A percentile compares a stretch with the other conserved stretches of the same genome.
These are phyloP conservation scores for Candida succiphila DNA, from an alignment of 805 yeast species.

Conservation along the genomic window DNA sequence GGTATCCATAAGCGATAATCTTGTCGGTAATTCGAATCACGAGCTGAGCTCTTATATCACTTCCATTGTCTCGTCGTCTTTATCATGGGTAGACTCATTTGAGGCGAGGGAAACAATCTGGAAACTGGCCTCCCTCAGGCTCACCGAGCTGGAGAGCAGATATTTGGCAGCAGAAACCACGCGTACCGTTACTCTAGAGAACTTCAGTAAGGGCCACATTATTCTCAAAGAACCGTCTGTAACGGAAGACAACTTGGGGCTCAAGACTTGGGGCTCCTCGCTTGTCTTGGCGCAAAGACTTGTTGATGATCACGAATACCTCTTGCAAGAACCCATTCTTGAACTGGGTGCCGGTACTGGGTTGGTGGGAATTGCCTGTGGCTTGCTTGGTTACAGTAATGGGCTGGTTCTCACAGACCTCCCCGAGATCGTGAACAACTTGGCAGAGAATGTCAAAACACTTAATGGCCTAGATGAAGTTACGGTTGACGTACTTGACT, in stretches of 20 bases:
- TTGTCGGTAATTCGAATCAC: conserved; percentile 20
- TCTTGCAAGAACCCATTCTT: conserved; percentile 28
- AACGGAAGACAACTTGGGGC: conserved; percentile 79
- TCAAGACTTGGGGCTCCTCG: conserved; percentile 96
- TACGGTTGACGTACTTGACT: conserved; percentile 53
- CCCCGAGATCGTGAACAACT: conserved; percentile 64
- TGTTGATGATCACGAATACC: conserved; percentile 11
- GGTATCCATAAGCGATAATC: conserved; percentile 18
- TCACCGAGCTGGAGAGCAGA: conserved; percentile 78
- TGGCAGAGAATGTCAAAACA: conserved; percentile 44
- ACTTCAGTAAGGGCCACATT: no score
- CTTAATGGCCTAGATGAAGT: conserved; percentile 29
- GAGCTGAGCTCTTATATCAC: conserved; percentile 45
- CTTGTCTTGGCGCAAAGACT: conserved; percentile 54
- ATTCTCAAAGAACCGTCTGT: conserved; percentile 71
- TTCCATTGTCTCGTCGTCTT: conserved; percentile 33
- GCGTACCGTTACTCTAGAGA: no score
- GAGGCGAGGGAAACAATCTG: conserved; percentile 31
- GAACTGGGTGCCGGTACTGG: conserved; percentile 98
- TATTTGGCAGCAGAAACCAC: conserved; percentile 68
- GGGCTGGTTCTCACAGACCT: conserved; percentile 68
- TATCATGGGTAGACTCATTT: conserved; percentile 33
- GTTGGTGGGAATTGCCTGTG: conserved; percentile 67
- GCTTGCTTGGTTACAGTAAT: conserved; percentile 34
- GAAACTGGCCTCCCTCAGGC: conserved; percentile 48